These are phyloP conservation scores for Begonia loranthoides DNA, from an alignment of 306 rosid genomes.

Conservation along the genomic window DNA sequence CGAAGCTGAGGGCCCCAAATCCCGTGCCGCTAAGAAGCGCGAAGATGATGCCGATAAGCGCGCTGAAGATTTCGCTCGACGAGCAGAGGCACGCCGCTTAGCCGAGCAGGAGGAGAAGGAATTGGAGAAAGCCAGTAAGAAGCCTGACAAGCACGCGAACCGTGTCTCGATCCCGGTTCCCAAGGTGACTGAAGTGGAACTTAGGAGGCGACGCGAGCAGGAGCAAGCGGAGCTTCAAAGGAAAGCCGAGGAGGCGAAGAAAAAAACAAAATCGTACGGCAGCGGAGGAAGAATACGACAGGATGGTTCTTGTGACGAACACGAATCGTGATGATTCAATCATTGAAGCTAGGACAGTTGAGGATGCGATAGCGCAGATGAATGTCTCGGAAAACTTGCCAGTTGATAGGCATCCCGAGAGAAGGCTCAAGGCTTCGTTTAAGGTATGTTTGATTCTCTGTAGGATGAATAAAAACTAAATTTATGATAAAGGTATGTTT, in stretches of 20 bases:
- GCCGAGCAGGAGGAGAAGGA: constrained; percentile 93
- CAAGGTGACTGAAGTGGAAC: constrained; percentile 81
- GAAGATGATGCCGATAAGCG: constrained; percentile 92
- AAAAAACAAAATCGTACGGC: constrained; percentile 59
- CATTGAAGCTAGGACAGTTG: constrained; percentile 70
- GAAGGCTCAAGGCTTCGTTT: constrained; percentile 86
- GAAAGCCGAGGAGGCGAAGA: constrained; percentile 56
- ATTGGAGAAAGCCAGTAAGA: constrained; percentile 48
- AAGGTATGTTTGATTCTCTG: constrained; percentile 30
- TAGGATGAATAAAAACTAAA: background rate
- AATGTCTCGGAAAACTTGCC: constrained; percentile 43
- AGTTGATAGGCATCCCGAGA: constrained; percentile 83
- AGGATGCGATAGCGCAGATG: constrained; percentile 75
- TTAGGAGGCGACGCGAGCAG: constrained; percentile 43
- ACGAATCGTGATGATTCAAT: constrained; percentile 79
- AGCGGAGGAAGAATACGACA: constrained; percentile 92
- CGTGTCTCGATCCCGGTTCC: constrained; percentile 74
- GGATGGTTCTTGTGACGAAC: constrained; percentile 60
- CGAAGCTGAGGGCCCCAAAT: constrained; percentile 74
- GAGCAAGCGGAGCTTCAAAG: constrained; percentile 44
- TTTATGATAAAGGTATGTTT: too few relatives aligned
- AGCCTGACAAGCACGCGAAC: constrained; percentile 73
- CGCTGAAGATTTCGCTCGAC: constrained; percentile 59
- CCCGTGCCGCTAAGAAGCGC: constrained; percentile 82
- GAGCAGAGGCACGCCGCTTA: constrained; percentile 77